phyloP scores from a whole-genome alignment of 352 stramenopile species.

The Phytophthora macrochlamydospora region DNA sequence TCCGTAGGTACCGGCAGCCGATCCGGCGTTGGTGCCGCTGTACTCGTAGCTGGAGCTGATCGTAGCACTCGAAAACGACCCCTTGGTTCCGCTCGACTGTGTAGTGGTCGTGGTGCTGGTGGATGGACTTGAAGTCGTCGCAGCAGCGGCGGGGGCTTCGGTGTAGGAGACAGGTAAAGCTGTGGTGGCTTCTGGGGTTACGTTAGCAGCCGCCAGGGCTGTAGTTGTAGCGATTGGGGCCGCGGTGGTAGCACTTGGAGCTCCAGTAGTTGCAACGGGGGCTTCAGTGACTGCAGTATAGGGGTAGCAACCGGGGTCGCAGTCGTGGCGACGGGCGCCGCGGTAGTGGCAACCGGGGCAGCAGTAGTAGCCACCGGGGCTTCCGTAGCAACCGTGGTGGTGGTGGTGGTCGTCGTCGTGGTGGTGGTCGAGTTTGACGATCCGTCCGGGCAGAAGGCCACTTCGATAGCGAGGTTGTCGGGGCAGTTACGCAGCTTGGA shows the following conservation, averaged over 20 bases:
- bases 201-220: no score
- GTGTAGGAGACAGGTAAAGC: constrained; percentile 16
- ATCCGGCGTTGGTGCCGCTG: constrained; percentile 41
- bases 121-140: constrained; percentile 7
- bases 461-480: constrained; percentile 34
- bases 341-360: constrained; percentile 13
- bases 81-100: constrained; percentile 13
- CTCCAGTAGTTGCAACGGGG: constrained; percentile 10
- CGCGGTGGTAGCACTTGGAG: no score
- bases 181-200: no score
- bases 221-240: no score
- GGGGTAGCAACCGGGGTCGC: constrained; percentile 2
- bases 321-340: constrained; percentile 3
- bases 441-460: constrained; percentile 50
- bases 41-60: constrained; percentile 63
- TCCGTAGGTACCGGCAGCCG: constrained; percentile 45
- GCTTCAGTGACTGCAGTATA: not conserved
- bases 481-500: constrained; percentile 62
- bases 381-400: constrained; percentile 16
- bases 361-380: constrained; percentile 17
- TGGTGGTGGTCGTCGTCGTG: constrained; percentile 6
- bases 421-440: constrained; percentile 17
- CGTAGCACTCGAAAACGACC: constrained; percentile 40
- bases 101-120: constrained; percentile 13
- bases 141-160: constrained; percentile 18